These are phyloP conservation scores for Orobanche coerulescens DNA, from an alignment of 257 asterid species.

Conservation along the genomic window DNA sequence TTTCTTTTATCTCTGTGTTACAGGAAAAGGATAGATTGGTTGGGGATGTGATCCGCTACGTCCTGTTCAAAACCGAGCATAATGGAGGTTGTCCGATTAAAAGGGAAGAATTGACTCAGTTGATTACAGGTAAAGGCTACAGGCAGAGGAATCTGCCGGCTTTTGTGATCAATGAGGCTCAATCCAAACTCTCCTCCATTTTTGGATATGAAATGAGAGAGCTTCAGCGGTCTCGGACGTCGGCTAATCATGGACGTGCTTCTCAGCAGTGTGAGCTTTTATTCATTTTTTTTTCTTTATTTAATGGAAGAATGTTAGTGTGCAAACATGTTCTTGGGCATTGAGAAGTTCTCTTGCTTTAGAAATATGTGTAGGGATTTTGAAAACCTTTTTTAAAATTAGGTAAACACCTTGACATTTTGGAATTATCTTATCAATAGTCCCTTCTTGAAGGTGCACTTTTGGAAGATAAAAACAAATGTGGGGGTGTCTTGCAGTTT, in stretches of 20 bases:
- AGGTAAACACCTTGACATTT: too few relatives aligned
- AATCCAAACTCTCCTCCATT: constrained; percentile 48
- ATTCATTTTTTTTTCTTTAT: not conserved
- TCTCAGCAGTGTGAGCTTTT: constrained; percentile 38
- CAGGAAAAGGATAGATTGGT: constrained; percentile 90
- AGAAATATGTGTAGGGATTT: too few relatives aligned
- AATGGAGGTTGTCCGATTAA: constrained; percentile 74
- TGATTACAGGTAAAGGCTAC: constrained; percentile 62
- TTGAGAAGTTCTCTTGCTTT: not conserved
- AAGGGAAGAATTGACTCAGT: constrained; percentile 73
- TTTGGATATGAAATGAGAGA: constrained; percentile 88
- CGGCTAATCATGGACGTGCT: constrained; percentile 34
- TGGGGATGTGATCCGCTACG: constrained; percentile 71
- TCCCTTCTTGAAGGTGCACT: too few relatives aligned
- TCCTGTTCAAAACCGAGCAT: constrained; percentile 69
- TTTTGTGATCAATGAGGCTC: constrained; percentile 70
- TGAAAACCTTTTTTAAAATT: too few relatives aligned
- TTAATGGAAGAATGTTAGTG: constrained; percentile 2
- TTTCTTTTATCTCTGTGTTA: not conserved
- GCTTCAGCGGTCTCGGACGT: constrained; percentile 61
- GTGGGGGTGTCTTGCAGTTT: too few relatives aligned
- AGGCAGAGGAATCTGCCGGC: constrained; percentile 65
- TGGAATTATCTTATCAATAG: too few relatives aligned
- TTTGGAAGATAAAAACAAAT: too few relatives aligned
- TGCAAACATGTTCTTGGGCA: not conserved